A percentile compares a stretch with the other conserved stretches of the same genome.
Evolutionary conservation across 257 asterid genomes (phyloP).

Genomic region (Plectranthus barbatus): DNA sequence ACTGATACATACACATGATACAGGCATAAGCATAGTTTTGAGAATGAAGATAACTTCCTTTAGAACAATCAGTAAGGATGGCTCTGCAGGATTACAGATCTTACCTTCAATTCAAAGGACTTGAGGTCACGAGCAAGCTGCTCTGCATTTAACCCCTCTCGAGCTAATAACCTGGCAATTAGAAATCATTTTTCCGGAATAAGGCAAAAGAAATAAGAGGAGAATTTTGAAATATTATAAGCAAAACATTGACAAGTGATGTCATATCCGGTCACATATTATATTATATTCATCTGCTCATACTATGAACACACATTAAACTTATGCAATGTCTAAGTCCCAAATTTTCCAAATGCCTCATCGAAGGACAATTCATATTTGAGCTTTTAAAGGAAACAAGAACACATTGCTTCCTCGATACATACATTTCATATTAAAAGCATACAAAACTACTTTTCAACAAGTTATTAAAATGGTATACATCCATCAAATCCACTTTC

Average conservation of each 20-base stretch:
- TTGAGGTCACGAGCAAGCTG: slow-evolving; percentile 98
- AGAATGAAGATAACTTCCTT: slow-evolving; percentile 28
- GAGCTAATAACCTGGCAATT: slow-evolving; percentile 65
- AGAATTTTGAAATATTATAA: background rate
- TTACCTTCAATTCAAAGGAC: slow-evolving; percentile 89
- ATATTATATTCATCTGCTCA: background rate
- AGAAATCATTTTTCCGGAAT: background rate
- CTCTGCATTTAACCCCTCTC: slow-evolving; percentile 93
- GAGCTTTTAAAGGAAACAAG: background rate
- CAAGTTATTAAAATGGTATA: background rate
- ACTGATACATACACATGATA: slow-evolving; percentile 9
- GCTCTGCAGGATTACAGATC: slow-evolving; percentile 18
- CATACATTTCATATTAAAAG: background rate
- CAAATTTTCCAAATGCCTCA: background rate
- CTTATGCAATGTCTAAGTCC: background rate
- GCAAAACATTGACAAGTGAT: background rate
- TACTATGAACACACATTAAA: background rate
- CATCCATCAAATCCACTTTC: background rate
- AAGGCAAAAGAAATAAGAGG: background rate
- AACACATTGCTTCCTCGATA: background rate
- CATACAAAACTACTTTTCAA: slow-evolving; percentile 21
- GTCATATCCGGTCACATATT: background rate
- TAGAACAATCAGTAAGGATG: background rate
- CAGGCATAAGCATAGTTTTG: background rate
- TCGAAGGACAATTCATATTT: background rate